Evolutionary conservation across 345 rosid species (phyloP).

Genomic region (Pistacia integerrima): DNA sequence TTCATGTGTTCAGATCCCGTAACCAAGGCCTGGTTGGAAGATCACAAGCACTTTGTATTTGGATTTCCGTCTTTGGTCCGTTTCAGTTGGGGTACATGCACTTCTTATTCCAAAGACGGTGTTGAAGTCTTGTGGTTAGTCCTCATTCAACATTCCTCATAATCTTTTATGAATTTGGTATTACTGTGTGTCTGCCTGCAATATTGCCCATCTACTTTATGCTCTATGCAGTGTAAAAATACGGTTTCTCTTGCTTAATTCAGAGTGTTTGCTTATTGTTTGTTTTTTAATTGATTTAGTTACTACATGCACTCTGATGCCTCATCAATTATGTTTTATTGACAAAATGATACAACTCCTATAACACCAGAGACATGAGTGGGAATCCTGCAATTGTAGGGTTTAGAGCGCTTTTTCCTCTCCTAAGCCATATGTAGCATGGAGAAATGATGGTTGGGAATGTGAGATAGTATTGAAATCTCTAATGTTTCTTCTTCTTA

Average conservation of each 20-base stretch:
- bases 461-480: background rate
- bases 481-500: background rate
- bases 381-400: background rate
- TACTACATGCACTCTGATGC: background rate
- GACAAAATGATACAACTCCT: background rate
- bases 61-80: constrained; percentile 92
- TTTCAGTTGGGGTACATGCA: constrained; percentile 99
- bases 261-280: background rate
- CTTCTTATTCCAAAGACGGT: constrained; percentile 53
- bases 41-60: constrained; percentile 76
- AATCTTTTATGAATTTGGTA: background rate
- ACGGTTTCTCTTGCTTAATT: background rate
- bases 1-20: constrained; percentile 62
- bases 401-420: background rate
- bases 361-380: background rate
- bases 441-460: background rate
- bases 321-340: background rate
- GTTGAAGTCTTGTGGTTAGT: constrained; percentile 81
- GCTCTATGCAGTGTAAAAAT: background rate
- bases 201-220: background rate
- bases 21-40: constrained; percentile 83
- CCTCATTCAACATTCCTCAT: constrained; percentile 16
- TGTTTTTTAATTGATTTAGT: background rate
- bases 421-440: background rate
- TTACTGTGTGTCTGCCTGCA: background rate